Conservation (phyloP, 1,284 basidiomycete genomes). For the Tylopilus sp. region DNA sequence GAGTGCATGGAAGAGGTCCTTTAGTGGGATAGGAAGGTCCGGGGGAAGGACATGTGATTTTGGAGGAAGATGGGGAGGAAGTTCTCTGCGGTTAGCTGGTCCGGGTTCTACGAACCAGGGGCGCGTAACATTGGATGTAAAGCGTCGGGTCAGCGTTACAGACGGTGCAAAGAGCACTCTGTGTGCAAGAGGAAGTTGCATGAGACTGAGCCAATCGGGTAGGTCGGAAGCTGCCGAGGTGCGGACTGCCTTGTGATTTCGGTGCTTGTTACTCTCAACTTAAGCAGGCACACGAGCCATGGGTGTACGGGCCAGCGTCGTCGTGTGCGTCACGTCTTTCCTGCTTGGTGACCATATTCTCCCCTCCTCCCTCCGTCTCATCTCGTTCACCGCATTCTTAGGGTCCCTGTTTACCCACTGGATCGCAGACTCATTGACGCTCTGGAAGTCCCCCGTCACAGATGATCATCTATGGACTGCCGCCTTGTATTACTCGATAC, state of each 20-base stretch:
- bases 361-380: background rate
- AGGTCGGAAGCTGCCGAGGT: constrained; percentile 13
- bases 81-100: constrained; percentile 15
- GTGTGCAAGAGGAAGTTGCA: constrained; percentile 24
- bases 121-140: constrained; percentile 15
- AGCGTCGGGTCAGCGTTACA: constrained; percentile 7
- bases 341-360: constrained; percentile 56
- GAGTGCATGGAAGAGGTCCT: constrained; percentile 51
- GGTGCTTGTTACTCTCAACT: too few relatives aligned
- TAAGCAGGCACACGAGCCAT: constrained; percentile 36
- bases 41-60: constrained; percentile 40
- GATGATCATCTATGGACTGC: constrained; percentile 76
- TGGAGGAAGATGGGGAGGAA: constrained; percentile 35
- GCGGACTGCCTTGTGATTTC: constrained; percentile 20
- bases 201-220: constrained; percentile 9
- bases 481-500: constrained; percentile 71
- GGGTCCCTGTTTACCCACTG: constrained; percentile 80
- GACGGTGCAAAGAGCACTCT: background rate
- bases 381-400: constrained; percentile 29
- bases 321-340: constrained; percentile 72
- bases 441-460: constrained; percentile 79
- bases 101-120: constrained; percentile 58
- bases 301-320: constrained; percentile 66
- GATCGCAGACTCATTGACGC: constrained; percentile 80
- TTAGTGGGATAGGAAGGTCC: constrained; percentile 45